Evolutionary conservation across 139 green algal genomes (phyloP).

Genomic region (Chlamydomonas asymmetrica): DNA sequence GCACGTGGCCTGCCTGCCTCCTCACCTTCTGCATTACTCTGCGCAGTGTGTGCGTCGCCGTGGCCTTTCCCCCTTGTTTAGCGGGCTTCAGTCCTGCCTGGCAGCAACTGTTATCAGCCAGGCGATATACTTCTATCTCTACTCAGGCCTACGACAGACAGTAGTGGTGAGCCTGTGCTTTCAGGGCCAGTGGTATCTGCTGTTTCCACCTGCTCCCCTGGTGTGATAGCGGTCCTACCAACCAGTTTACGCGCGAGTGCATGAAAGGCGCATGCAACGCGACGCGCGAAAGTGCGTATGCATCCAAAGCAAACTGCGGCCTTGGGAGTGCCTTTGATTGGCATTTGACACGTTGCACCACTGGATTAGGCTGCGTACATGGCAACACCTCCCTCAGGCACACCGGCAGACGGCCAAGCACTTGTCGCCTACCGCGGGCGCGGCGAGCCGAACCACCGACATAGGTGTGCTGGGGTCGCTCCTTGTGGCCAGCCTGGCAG

Average conservation of each 20-base stretch:
- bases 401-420: constrained; percentile 6
- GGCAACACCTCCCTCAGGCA: background rate
- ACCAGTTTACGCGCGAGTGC: no score
- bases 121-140: constrained; percentile 88
- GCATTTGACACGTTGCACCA: no score
- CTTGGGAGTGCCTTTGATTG: no score
- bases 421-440: constrained; percentile 1
- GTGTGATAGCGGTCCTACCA: no score
- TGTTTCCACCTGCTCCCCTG: no score
- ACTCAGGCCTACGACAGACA: constrained; percentile 51
- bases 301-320: no score
- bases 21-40: background rate
- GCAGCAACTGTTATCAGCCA: constrained; percentile 79
- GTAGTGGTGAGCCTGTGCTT: constrained; percentile 52
- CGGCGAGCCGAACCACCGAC: constrained; percentile 24
- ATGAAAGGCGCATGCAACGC: no score
- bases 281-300: no score
- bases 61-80: constrained; percentile 62
- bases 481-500: constrained; percentile 74
- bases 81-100: constrained; percentile 67
- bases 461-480: constrained; percentile 74
- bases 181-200: no score
- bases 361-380: no score
- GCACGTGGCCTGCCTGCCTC: background rate
- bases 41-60: constrained; percentile 45